Evolutionary conservation across 441 rosid genomes (phyloP).

Genomic region (Erodium texanum): DNA sequence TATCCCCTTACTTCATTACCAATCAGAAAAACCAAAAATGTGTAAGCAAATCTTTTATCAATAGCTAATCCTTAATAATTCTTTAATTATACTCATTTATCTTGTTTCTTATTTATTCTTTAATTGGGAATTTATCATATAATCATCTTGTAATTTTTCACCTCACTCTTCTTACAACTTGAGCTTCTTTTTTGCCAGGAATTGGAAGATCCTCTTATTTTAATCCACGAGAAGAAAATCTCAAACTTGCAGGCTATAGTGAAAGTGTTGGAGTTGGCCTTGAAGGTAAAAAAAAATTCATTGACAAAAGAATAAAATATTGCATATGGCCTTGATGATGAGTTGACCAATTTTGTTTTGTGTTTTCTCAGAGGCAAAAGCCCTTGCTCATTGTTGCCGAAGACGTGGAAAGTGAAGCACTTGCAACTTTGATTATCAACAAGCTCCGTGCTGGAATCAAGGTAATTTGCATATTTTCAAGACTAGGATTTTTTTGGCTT

Average conservation of each 20-base stretch:
- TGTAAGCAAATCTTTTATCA: constrained; percentile 33
- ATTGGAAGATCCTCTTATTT: constrained; percentile 81
- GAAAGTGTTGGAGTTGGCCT: constrained; percentile 62
- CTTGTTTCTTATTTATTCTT: not conserved
- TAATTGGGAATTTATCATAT: not conserved
- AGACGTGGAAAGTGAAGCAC: constrained; percentile 73
- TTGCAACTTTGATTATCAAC: constrained; percentile 72
- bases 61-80: not conserved
- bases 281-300: constrained; percentile 36
- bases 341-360: not conserved
- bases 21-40: constrained; percentile 84
- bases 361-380: constrained; percentile 46
- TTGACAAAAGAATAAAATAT: constrained; percentile 11
- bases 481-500: not conserved
- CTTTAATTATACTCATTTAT: not conserved
- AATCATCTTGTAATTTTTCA: no score
- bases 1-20: constrained; percentile 79
- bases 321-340: not conserved
- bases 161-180: not conserved
- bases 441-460: constrained; percentile 76
- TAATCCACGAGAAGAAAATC: constrained; percentile 76
- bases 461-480: constrained; percentile 31
- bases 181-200: constrained; percentile 44
- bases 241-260: constrained; percentile 61
- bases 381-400: constrained; percentile 74